Base-by-base conservation (phyloP, 2,329 filamentous ascomycete genomes). In the Xylariomycetidae sp. region DNA sequence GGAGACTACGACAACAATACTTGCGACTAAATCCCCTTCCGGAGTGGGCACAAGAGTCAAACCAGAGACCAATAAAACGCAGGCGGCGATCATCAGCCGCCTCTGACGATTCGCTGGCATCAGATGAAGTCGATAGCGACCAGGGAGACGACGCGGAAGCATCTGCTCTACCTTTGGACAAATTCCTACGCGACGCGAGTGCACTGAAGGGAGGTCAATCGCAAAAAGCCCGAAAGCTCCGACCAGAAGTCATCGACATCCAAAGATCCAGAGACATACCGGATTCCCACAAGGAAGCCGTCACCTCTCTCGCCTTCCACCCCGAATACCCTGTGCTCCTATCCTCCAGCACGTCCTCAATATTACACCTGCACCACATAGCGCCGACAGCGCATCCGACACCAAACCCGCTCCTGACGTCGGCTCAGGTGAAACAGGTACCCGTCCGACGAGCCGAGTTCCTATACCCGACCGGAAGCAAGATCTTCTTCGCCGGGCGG, bases 291-390 rank as follows among this genome's bases (percentile, higher is more conserved):
- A 82, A 79, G 60, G 85, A 85, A 13, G 76, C 87, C 9, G 82
- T 97, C 46, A 83, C 82, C 25, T 88, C 84, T 26, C 76, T 98
- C 22, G 82, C 81, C 8, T 96, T 97, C 72, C 92, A 98, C 62
- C 88, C 90, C 18, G 72, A 80, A 46, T 84, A 88, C 55, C 88
- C 92, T 4, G 80, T 98, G 12, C 77, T 98, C 17, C 77, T 97
- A 38, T 94, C 92, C 16, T 88, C 88, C 10, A 92, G 89, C 39
- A 83, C 82, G 34, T 85, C 88, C 32, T 87, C 87, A 14, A 84
- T 89, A 4, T 72, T 97, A 34, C 88, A 85, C 58, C 74, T 98
- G 28, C 89, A 98, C 61, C 89, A 96, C 57, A 78, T 97, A 48
- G 82, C 84, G 25, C 85, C 83, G 27, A 77, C 76, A 32, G 83